Percentiles rank a stretch among this genome's conserved stretches.
phyloP scores from a whole-genome alignment of 306 rosid species.

The Quercus ilex region DNA sequence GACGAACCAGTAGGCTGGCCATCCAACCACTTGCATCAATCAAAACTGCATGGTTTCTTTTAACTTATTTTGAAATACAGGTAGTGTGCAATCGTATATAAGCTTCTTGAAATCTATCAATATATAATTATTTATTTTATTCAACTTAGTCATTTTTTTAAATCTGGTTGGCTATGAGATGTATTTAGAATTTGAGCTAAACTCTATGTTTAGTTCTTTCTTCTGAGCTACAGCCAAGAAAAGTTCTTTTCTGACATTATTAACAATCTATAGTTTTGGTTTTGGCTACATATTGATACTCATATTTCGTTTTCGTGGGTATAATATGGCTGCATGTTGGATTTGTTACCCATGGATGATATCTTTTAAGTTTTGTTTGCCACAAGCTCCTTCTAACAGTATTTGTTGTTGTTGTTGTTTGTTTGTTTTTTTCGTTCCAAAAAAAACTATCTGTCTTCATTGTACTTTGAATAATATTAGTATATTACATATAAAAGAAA shows the following conservation, averaged over 20 bases:
- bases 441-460: too few relatives aligned
- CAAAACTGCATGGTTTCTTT: constrained; percentile 9
- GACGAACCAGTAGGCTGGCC: constrained; percentile 11
- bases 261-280: neutral
- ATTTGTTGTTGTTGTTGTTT: too few relatives aligned
- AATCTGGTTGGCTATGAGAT: neutral
- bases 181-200: neutral
- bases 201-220: neutral
- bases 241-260: neutral
- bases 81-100: constrained; percentile 16
- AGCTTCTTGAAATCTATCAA: neutral
- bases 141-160: neutral
- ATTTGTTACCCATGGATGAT: neutral
- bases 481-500: too few relatives aligned
- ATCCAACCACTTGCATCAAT: constrained; percentile 5
- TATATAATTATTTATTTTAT: neutral
- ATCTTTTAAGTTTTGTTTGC: neutral
- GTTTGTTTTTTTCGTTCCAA: too few relatives aligned
- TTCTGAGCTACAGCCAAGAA: neutral
- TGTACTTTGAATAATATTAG: too few relatives aligned
- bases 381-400: too few relatives aligned
- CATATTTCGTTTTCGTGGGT: neutral
- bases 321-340: neutral
- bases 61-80: constrained; percentile 16
- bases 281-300: neutral